These are phyloP conservation scores for Tripidium arundinaceum DNA, from an alignment of 202 grass and related monocot genomes.

Conservation along the genomic window DNA sequence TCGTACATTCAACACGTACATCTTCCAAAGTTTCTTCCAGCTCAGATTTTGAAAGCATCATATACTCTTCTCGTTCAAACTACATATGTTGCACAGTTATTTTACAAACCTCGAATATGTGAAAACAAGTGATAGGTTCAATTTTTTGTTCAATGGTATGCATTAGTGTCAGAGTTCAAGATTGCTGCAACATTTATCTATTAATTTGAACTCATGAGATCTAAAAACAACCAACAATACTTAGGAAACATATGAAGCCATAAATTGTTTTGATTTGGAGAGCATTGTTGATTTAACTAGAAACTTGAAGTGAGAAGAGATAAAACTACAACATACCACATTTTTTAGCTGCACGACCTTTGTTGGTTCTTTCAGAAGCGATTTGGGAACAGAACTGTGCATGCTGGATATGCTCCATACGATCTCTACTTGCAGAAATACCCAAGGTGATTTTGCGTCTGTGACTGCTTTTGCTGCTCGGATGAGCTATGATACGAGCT, in stretches of 20 bases:
- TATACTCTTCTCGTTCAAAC: no score
- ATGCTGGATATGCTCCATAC: no score
- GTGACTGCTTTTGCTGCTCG: no score
- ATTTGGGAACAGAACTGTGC: no score
- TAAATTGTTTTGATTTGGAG: conserved; percentile 13
- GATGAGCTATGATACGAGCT: no score
- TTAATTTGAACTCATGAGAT: not conserved
- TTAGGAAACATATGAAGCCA: not conserved
- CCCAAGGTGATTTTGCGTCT: no score
- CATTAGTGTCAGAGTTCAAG: conserved; percentile 1
- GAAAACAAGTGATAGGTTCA: conserved; percentile 4
- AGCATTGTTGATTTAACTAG: not conserved
- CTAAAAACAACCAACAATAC: not conserved
- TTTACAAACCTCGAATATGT: conserved; percentile 27
- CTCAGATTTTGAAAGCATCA: no score
- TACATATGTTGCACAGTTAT: no score
- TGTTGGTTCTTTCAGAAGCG: conserved; percentile 62
- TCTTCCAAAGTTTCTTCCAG: no score
- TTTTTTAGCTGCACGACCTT: conserved; percentile 79
- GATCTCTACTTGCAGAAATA: conserved; percentile 72
- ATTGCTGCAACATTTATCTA: conserved; percentile 5
- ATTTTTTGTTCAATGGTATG: not conserved
- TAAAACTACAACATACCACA: conserved; percentile 62
- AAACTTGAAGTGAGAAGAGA: conserved; percentile 12
- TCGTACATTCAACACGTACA: no score